These are phyloP conservation scores for Pichia insulana DNA, from an alignment of 805 yeast species.

Conservation along the genomic window DNA sequence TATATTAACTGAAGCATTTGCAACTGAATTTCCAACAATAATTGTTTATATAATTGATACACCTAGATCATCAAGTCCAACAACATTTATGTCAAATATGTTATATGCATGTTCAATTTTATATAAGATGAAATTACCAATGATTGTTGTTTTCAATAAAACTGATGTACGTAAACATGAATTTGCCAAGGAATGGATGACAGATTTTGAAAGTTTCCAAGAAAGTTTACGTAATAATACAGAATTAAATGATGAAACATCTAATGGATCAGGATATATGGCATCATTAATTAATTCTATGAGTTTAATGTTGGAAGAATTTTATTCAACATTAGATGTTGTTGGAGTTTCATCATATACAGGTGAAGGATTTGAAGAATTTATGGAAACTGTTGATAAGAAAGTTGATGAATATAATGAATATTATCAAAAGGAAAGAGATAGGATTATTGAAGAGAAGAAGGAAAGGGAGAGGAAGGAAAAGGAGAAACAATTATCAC, in stretches of 20 bases:
- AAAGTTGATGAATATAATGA: slow-evolving; percentile 83
- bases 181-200: slow-evolving; percentile 95
- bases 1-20: slow-evolving; percentile 92
- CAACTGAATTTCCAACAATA: slow-evolving; percentile 90
- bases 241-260: slow-evolving; percentile 54
- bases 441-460: slow-evolving; percentile 65
- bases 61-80: slow-evolving; percentile 88
- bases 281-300: slow-evolving; percentile 85
- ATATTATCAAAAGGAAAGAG: slow-evolving; percentile 80
- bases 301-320: slow-evolving; percentile 94
- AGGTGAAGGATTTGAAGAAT: slow-evolving; percentile 91
- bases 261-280: slow-evolving; percentile 80
- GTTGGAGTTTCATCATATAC: slow-evolving; percentile 90
- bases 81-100: slow-evolving; percentile 98
- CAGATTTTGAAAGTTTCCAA: slow-evolving; percentile 89
- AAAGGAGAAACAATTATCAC: slow-evolving; percentile 61
- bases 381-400: slow-evolving; percentile 71
- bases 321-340: slow-evolving; percentile 85
- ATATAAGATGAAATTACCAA: slow-evolving; percentile 92
- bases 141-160: slow-evolving; percentile 94
- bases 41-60: slow-evolving; percentile 95
- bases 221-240: slow-evolving; percentile 59
- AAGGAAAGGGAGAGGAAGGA: slow-evolving; percentile 64
- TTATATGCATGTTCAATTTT: slow-evolving; percentile 94
- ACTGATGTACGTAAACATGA: slow-evolving; percentile 80